Conservation (phyloP, 2,329 filamentous ascomycete species). For the Alternaria atra region DNA sequence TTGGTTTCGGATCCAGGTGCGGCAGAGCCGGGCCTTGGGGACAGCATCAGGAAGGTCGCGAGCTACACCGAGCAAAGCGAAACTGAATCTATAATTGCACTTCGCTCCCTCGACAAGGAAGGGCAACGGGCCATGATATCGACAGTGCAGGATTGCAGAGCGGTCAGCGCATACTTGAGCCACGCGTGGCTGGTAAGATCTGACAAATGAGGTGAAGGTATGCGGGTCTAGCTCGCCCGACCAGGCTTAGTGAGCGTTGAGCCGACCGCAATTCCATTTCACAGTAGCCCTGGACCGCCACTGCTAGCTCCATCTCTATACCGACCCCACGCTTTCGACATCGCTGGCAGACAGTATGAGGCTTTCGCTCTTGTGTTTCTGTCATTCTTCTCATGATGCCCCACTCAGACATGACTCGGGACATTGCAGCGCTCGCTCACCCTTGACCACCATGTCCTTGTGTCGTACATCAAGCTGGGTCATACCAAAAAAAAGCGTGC, state of each 20-base stretch:
- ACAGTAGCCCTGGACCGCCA: background rate
- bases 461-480: background rate
- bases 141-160: background rate
- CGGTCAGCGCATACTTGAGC: slow-evolving; percentile 9
- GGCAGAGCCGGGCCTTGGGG: background rate
- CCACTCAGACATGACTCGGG: background rate
- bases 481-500: background rate
- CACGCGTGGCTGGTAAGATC: slow-evolving; percentile 2
- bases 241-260: slow-evolving; percentile 5
- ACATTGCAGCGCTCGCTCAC: background rate
- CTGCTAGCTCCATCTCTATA: background rate
- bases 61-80: background rate
- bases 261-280: slow-evolving; percentile 8
- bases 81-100: background rate
- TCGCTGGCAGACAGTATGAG: background rate
- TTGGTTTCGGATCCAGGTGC: background rate
- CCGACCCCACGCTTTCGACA: background rate
- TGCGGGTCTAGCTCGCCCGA: background rate
- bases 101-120: background rate
- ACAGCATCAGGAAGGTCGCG: background rate
- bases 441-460: background rate
- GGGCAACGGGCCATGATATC: background rate
- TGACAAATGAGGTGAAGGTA: slow-evolving; percentile 7
- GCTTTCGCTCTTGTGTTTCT: background rate
- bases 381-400: background rate